These are phyloP conservation scores for Hyphopichia homilentoma DNA, from an alignment of 805 yeast genomes.

Conservation along the genomic window DNA sequence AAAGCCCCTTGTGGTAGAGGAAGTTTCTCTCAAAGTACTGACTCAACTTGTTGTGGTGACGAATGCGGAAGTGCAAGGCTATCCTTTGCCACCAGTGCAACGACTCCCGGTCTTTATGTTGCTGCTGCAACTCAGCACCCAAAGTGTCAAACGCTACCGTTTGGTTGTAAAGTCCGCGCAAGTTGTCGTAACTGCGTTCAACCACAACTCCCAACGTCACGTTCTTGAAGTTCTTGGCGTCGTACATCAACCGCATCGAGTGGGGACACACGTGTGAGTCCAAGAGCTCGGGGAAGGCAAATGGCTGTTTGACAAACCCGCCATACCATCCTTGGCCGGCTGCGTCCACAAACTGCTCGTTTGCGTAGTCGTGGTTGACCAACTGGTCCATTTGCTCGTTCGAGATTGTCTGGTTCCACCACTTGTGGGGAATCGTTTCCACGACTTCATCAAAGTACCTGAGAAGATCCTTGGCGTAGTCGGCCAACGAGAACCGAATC, in stretches of 20 bases:
- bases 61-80: slow-evolving; percentile 25
- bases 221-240: slow-evolving; percentile 11
- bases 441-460: slow-evolving; percentile 35
- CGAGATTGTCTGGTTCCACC: slow-evolving; percentile 21
- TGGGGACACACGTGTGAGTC: background rate
- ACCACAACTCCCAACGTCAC: slow-evolving; percentile 22
- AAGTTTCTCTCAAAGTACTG: slow-evolving; percentile 54
- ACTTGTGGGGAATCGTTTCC: slow-evolving; percentile 32
- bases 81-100: slow-evolving; percentile 35
- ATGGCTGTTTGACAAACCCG: slow-evolving; percentile 1
- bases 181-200: slow-evolving; percentile 15
- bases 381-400: background rate
- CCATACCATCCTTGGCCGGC: slow-evolving; percentile 18
- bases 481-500: slow-evolving; percentile 34
- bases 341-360: slow-evolving; percentile 11
- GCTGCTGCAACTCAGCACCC: slow-evolving; percentile 22
- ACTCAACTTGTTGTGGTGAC: slow-evolving; percentile 31
- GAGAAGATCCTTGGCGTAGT: slow-evolving; percentile 37
- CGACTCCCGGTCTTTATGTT: slow-evolving; percentile 26
- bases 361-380: slow-evolving; percentile 11
- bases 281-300: slow-evolving; percentile 18
- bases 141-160: slow-evolving; percentile 26
- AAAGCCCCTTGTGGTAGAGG: slow-evolving; percentile 43
- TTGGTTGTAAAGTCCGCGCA: slow-evolving; percentile 15
- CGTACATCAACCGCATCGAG: slow-evolving; percentile 2